Evolutionary conservation across 805 yeast genomes (phyloP), one percentile per base, ranked within the genome.

Genomic region (Brettanomyces bruxellensis): DNA sequence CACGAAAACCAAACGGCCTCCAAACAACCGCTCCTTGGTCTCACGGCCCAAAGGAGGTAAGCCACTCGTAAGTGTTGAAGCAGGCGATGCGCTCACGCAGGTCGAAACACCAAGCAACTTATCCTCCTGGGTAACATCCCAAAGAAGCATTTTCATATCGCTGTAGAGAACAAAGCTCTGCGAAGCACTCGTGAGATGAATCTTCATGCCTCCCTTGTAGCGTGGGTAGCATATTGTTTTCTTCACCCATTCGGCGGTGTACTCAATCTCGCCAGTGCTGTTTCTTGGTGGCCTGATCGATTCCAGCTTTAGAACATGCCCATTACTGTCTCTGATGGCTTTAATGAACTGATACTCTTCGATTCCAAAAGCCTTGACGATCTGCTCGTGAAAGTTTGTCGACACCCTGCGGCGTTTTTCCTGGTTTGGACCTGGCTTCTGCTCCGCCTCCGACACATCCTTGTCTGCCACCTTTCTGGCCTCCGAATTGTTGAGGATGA

Each of bases 121-220:
- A n/a, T 51, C 46, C 25, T 57, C 56, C 38, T 53, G 56, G 34
- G 52, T 54, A 6, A 62, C 47, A 49, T 65, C 69, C 59, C 60
- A 53, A 3, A 59, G 44, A 36, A 62, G 46, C 64, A 59, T 59
- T 30, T 55, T 53, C 23, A 48, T 40, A 46, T 64, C 64, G 44
- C 59, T 61, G 47, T 64, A 65, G 1, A 65, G 39, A 2, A 60
- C 46, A 30, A 57, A 56, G 36, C 52, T 50, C 11, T 44, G 49
- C 34, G 43, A 36, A 1, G 53, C 25, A 39, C 34, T 40, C 2
- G 66, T 22, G 12, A 68, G 40, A 47, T 67, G 72, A 5, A 71
- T 55, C 50, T 69, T 69, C 75, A 71, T 71, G 30, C 66, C 68
- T 41, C 71, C 60, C 47, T 71, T 71, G 49, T 71, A 71, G 25